Conservation (phyloP, 352 stramenopile genomes). For the Phytophthora podocarpi region DNA sequence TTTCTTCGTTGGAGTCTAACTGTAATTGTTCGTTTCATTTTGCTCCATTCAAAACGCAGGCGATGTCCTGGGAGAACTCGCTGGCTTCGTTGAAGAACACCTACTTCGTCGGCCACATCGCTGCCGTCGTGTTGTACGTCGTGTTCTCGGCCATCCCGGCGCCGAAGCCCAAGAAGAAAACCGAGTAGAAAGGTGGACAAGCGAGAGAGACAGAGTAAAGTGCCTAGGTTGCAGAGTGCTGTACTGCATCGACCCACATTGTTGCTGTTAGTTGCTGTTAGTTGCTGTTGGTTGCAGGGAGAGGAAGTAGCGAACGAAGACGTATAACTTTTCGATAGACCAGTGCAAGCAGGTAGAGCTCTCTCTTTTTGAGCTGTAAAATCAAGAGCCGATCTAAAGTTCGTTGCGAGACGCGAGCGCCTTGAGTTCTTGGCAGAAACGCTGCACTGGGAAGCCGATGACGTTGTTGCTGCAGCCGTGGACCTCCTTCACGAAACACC, state of each 20-base stretch:
- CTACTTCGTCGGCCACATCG: slow-evolving; percentile 75
- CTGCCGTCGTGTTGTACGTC: slow-evolving; percentile 65
- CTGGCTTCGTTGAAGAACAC: slow-evolving; percentile 66
- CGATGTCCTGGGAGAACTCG: slow-evolving; percentile 76
- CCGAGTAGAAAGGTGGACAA: slow-evolving; percentile 36
- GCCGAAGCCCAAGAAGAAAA: slow-evolving; percentile 64
- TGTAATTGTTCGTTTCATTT: not conserved
- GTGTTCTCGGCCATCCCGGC: slow-evolving; percentile 69
- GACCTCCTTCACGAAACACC: slow-evolving; percentile 81
- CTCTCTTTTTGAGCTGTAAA: not conserved
- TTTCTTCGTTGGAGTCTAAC: not conserved
- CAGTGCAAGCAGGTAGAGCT: slow-evolving; percentile 19
- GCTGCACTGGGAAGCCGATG: slow-evolving; percentile 88
- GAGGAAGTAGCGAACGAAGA: slow-evolving; percentile 14
- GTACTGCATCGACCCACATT: slow-evolving; percentile 7
- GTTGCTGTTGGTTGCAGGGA: no score
- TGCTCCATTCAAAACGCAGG: slow-evolving; percentile 11
- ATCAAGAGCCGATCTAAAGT: slow-evolving; percentile 32
- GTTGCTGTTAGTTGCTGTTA: slow-evolving; percentile 4
- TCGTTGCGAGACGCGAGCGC: slow-evolving; percentile 39
- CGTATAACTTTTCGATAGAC: slow-evolving; percentile 24
- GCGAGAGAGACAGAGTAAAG: slow-evolving; percentile 12
- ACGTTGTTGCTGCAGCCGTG: slow-evolving; percentile 93
- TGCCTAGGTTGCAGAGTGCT: slow-evolving; percentile 15
- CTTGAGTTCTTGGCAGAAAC: slow-evolving; percentile 72